Evolutionary conservation across 2,329 filamentous ascomycete species (phyloP), one percentile per base, ranked within the genome.

Genomic region (Chalara sp.): DNA sequence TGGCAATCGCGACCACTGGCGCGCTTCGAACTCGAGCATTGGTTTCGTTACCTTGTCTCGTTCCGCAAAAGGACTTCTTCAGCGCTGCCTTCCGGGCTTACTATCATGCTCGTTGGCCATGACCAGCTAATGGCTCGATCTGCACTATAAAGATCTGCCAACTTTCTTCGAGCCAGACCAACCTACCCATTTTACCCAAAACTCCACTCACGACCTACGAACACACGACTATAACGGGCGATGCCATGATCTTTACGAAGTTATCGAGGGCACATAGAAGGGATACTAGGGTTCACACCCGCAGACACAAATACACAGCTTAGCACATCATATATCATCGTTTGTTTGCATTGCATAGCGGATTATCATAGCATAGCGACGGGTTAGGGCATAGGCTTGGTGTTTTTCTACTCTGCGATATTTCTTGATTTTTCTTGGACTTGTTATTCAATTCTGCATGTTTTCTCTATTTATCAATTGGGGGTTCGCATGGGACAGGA

Each of bases 31-130:
- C 61, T 65, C 46, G 53, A 59, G 49, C 50, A 61, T 49, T 65
- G 64, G 64, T 55, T 56, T 44, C 45, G 48, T 13, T 66, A 63
- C 53, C 58, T 66, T 50, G 64, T 61, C 53, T 65, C 64, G 44
- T 65, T 65, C 46, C 63, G 60, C 35, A 52, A 55, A 44, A 58
- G 58, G 53, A 59, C 53, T 42, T 60, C 61, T 42, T 63, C 61
- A 11, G 55, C 59, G 32, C 60, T 59, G 11, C 64, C 61, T 30
- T 64, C 63, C 48, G 56, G 62, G 54, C 62, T 65, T 46, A 62
- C 63, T n/a, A 55, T 62, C 43, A 55, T 66, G 33, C 55, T 65
- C 32, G 56, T 61, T 50, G 57, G 62, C 45, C 62, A 66, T 49
- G 57, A 64, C 56, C 58, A 53, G 56, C 52, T 59, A 33, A 56